Conservation (phyloP, 305 asterid species). For the Fraxinus albicans region DNA sequence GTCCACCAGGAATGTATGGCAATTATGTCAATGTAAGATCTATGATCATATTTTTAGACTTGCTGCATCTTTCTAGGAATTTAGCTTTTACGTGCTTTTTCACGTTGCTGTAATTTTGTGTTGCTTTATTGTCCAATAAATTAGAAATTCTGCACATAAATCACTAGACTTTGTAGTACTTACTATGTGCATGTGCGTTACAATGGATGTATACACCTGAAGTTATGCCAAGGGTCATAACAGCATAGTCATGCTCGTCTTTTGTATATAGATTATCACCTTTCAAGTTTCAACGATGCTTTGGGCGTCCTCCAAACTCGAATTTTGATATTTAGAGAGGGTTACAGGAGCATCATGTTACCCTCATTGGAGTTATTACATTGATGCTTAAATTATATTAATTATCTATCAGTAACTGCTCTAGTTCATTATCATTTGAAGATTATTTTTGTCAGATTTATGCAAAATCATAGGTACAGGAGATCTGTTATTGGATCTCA, state of each 20-base stretch:
- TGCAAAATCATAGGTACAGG: background rate
- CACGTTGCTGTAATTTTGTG: background rate
- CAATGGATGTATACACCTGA: background rate
- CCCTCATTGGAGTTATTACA: background rate
- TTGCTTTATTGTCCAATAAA: background rate
- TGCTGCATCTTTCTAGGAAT: conserved; percentile 6
- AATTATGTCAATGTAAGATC: conserved; percentile 86
- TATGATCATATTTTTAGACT: conserved; percentile 1
- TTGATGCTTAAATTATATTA: background rate
- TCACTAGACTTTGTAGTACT: background rate
- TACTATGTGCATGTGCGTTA: background rate
- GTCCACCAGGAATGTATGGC: conserved; percentile 94
- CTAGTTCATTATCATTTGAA: background rate
- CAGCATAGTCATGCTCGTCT: background rate
- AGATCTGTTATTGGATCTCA: background rate
- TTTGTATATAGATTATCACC: background rate
- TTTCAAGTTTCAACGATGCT: background rate
- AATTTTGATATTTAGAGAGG: background rate
- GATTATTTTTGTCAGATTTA: background rate
- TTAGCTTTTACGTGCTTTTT: background rate
- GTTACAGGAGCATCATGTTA: background rate
- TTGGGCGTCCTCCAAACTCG: background rate
- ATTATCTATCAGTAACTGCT: background rate
- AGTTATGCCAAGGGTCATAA: background rate
- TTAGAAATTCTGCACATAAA: background rate